Evolutionary conservation across 2,329 filamentous ascomycete species (phyloP).

Genomic region (Pestalotiopsis sp.): DNA sequence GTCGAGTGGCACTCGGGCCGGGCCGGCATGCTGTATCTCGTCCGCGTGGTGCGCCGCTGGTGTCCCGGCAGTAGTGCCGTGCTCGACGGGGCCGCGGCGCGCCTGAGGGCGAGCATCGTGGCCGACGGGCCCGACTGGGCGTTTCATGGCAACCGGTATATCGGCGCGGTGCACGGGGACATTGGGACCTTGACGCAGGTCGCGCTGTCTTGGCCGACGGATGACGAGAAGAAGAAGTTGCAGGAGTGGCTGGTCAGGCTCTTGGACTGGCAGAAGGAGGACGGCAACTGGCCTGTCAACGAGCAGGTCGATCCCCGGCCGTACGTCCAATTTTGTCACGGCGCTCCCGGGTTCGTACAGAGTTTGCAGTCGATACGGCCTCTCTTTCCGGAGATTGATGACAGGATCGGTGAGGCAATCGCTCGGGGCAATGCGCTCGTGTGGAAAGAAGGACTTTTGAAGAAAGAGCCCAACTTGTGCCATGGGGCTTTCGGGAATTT

Average conservation of each 20-base stretch:
- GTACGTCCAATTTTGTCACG: slow-evolving; percentile 9
- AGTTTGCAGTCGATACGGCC: neutral
- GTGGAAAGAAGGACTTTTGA: slow-evolving; percentile 7
- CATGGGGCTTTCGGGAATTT: slow-evolving; percentile 2
- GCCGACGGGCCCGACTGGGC: neutral
- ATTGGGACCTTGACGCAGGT: slow-evolving; percentile 8
- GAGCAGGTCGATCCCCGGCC: neutral
- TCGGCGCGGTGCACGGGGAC: slow-evolving; percentile 8
- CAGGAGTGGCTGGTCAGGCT: neutral
- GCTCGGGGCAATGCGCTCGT: neutral
- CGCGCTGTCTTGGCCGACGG: neutral
- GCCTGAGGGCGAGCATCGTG: neutral
- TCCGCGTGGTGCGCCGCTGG: slow-evolving; percentile 1
- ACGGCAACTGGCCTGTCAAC: slow-evolving; percentile 9
- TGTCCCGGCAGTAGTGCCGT: neutral
- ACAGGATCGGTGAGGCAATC: neutral
- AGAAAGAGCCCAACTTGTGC: slow-evolving; percentile 11
- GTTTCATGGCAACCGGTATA: neutral
- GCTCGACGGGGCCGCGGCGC: neutral
- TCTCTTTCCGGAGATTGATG: neutral
- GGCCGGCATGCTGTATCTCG: neutral
- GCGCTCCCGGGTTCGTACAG: slow-evolving; percentile 2
- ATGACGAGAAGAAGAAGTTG: neutral
- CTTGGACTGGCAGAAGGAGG: neutral
- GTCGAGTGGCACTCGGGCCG: neutral